Evolutionary conservation across 306 rosid genomes (phyloP), one percentile per base, ranked within the genome.

Genomic region (Dryas drummondii): DNA sequence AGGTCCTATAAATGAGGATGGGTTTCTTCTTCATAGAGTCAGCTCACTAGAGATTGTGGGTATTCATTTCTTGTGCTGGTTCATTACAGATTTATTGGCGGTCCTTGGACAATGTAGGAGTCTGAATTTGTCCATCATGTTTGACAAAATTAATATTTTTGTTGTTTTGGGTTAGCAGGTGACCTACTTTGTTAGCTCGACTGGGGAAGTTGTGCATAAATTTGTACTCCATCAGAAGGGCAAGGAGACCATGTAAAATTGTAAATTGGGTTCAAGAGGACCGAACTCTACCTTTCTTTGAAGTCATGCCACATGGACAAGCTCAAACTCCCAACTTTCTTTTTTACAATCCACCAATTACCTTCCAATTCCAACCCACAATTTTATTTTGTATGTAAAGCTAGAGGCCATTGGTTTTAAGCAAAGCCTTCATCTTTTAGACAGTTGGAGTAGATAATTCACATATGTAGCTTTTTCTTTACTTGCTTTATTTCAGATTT

Each of bases 21-120:
- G 84, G 12, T 85, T 89, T 82, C 87, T 89, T 57, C 91, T 87
- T 67, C 90, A 85, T 60, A 81, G 78, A 82, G 83, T 87, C 73
- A 71, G 83, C 87, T 37, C 91, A 0, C 44, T 80, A 47, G 84
- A 87, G 75, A 71, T 85, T 71, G 94, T 87, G 80, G 45, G 91
- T 78, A 26, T 56, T 77, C 57, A 66, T 57, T 63, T 46, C 76
- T 7, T 70, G 1, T 40, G 46, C 65, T 62, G 54, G 60, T 70
- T 58, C 16, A 11, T 56, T 22, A 12, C 47, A 67, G 47, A 40
- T 50, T 47, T 63, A 1, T 5, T 15, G 3, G 74, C n/a, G 56
- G 40, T 52, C 16, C 75, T 48, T 32, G 0, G 22, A 22, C 22
- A 22, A 22, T 22, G 22, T 22, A 22, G 22, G 22, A 22, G 22